Evolutionary conservation across 306 rosid genomes (phyloP).

Genomic region (Herpetospermum pedunculosum): DNA sequence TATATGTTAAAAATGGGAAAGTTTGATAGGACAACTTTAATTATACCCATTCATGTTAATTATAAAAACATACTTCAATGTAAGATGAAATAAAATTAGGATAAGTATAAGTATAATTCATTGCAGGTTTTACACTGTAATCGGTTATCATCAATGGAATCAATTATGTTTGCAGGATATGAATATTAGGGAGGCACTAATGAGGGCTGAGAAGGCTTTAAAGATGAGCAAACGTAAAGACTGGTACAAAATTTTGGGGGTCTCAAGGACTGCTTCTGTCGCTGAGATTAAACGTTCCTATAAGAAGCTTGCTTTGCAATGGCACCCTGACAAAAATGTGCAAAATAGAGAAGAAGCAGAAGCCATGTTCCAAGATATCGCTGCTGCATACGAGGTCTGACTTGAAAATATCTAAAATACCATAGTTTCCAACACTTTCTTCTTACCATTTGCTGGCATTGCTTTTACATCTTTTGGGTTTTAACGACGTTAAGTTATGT

Average conservation of each 20-base stretch:
- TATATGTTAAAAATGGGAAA: background rate
- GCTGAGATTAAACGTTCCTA: conserved; percentile 94
- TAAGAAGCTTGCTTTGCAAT: conserved; percentile 95
- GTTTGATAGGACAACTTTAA: background rate
- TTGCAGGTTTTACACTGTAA: background rate
- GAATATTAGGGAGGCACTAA: conserved; percentile 69
- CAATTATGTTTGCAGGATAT: conserved; percentile 43
- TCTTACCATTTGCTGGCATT: background rate
- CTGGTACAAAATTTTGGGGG: conserved; percentile 84
- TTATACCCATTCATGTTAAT: background rate
- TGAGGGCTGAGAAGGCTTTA: conserved; percentile 90
- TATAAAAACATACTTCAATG: background rate
- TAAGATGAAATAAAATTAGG: background rate
- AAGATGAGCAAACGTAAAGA: conserved; percentile 98
- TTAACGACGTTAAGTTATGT: conserved; percentile 5
- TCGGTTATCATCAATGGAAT: background rate
- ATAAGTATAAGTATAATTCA: background rate
- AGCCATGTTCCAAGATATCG: conserved; percentile 75
- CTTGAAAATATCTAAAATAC: background rate
- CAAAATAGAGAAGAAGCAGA: conserved; percentile 92
- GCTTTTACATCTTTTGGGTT: background rate
- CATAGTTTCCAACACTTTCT: background rate
- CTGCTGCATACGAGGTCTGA: conserved; percentile 91
- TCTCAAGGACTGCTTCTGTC: conserved; percentile 63
- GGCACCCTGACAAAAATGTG: conserved; percentile 98